Evolutionary conservation across 768 basidiomycete genomes (phyloP).

Genomic region (Trametes villosa): DNA sequence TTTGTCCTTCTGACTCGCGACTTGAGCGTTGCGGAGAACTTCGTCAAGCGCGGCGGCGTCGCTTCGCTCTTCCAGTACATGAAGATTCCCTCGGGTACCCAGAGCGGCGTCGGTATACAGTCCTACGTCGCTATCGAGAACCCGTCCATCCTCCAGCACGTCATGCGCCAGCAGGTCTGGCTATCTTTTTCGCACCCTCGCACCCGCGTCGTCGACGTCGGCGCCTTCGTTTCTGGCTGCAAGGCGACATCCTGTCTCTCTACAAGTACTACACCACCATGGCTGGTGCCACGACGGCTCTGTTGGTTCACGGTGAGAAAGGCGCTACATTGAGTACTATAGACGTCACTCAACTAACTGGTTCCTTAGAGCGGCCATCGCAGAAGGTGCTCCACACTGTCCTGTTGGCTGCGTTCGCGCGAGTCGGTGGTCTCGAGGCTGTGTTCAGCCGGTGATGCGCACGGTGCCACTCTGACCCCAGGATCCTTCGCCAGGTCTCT

Average conservation of each 20-base stretch:
- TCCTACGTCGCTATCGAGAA: slow-evolving; percentile 89
- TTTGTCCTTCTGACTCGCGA: slow-evolving; percentile 86
- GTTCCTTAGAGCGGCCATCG: slow-evolving; percentile 67
- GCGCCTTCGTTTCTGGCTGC: slow-evolving; percentile 74
- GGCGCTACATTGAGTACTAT: neutral
- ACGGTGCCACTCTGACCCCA: too few relatives aligned
- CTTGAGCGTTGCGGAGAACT: slow-evolving; percentile 60
- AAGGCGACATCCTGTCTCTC: slow-evolving; percentile 51
- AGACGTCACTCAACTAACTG: neutral
- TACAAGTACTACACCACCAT: slow-evolving; percentile 60
- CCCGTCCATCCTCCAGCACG: slow-evolving; percentile 55
- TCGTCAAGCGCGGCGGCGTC: slow-evolving; percentile 72
- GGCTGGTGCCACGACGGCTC: slow-evolving; percentile 52
- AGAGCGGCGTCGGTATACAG: slow-evolving; percentile 62
- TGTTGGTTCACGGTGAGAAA: slow-evolving; percentile 62
- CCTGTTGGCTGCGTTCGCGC: slow-evolving; percentile 74
- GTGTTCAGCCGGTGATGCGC: slow-evolving; percentile 65
- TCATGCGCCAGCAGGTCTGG: slow-evolving; percentile 85
- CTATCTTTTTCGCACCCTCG: slow-evolving; percentile 79
- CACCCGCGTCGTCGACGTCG: slow-evolving; percentile 67
- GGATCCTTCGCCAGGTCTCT: too few relatives aligned
- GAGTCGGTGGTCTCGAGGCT: slow-evolving; percentile 69
- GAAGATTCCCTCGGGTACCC: slow-evolving; percentile 56
- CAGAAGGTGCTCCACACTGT: slow-evolving; percentile 82
- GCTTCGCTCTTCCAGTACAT: slow-evolving; percentile 67